A percentile compares a stretch with the other conserved stretches of the same genome.
phyloP scores from a whole-genome alignment of 805 yeast genomes.

The Wickerhamomyces canadensis region DNA sequence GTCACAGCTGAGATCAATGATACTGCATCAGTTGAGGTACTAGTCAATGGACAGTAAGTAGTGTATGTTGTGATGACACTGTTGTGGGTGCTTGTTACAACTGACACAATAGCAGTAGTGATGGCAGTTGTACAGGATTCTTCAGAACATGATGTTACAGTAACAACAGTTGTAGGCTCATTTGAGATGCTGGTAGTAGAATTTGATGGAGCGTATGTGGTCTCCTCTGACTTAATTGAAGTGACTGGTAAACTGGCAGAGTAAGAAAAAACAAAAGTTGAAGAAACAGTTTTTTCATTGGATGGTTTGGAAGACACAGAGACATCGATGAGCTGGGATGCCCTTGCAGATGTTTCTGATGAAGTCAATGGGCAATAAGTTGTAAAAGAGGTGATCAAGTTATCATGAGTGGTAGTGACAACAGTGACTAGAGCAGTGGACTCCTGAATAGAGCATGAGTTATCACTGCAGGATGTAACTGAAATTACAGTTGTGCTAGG shows the following conservation, averaged over 20 bases:
- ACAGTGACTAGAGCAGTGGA: constrained; percentile 25
- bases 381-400: constrained; percentile 32
- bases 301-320: no score
- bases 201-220: constrained; percentile 12
- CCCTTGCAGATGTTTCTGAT: no score
- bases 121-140: constrained; percentile 27
- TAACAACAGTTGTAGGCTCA: constrained; percentile 29
- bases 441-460: constrained; percentile 23
- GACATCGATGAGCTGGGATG: no score
- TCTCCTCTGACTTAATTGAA: no score
- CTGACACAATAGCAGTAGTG: constrained; percentile 29
- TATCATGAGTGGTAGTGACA: constrained; percentile 22
- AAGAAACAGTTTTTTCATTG: not conserved
- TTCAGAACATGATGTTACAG: constrained; percentile 30
- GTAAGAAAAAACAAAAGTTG: no score
- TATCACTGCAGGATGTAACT: constrained; percentile 25
- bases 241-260: no score
- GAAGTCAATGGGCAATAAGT: constrained; percentile 34
- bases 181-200: constrained; percentile 4
- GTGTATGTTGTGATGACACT: constrained; percentile 30
- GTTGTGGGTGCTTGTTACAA: constrained; percentile 26
- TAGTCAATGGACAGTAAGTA: constrained; percentile 28
- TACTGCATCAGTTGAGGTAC: not conserved
- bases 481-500: constrained; percentile 22
- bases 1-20: not conserved